A percentile compares a stretch with the other conserved stretches of the same genome.
Conservation (phyloP, 768 basidiomycete species). For the Gloeopeniophorella convolvens region DNA sequence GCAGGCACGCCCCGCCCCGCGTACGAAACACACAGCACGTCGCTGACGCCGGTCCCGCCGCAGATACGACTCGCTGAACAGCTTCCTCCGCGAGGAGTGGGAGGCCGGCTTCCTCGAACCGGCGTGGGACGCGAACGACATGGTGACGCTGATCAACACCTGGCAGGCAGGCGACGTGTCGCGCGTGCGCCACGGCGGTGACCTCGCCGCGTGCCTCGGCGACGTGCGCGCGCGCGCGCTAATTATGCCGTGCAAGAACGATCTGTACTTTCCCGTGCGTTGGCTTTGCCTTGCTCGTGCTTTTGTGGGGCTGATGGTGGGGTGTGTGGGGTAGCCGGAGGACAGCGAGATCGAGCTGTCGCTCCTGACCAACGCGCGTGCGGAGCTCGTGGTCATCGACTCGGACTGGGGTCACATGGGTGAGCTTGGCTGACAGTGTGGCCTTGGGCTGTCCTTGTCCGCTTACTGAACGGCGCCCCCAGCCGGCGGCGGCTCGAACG, state of each 20-base stretch:
- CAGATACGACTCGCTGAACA: slow-evolving; percentile 41
- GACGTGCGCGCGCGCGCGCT: slow-evolving; percentile 43
- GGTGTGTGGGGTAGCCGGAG: slow-evolving; percentile 38
- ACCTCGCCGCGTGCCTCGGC: slow-evolving; percentile 36
- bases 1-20: slow-evolving; percentile 35
- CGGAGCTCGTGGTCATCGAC: slow-evolving; percentile 45
- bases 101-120: slow-evolving; percentile 36
- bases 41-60: not conserved
- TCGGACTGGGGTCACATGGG: slow-evolving; percentile 55
- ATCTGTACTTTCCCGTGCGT: slow-evolving; percentile 46
- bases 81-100: slow-evolving; percentile 46
- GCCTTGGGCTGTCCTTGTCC: no score
- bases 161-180: slow-evolving; percentile 49
- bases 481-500: slow-evolving; percentile 4
- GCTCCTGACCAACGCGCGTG: slow-evolving; percentile 32
- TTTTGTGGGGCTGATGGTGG: slow-evolving; percentile 6
- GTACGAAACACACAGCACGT: not conserved
- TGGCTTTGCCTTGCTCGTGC: not conserved
- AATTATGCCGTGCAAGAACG: slow-evolving; percentile 52
- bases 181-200: slow-evolving; percentile 35
- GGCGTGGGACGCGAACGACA: slow-evolving; percentile 52
- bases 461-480: no score
- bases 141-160: slow-evolving; percentile 42
- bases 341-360: slow-evolving; percentile 46
- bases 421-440: no score